Evolutionary conservation across 192 early-diverging fungal genomes (phyloP).

Genomic region (Cetraspora pellucida): DNA sequence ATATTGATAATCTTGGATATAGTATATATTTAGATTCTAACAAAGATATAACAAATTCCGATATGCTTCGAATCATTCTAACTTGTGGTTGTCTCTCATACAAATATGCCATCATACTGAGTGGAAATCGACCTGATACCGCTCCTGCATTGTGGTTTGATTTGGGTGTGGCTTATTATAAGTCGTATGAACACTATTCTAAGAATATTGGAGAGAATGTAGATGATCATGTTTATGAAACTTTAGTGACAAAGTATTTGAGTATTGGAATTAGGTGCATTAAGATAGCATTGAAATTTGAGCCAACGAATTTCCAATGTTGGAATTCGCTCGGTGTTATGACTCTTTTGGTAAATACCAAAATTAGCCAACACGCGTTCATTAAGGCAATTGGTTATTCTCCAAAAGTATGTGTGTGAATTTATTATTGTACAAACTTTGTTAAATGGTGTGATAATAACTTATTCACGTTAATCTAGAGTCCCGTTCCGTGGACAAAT

Average conservation of each 20-base stretch:
- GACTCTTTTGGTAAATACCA: conserved; percentile 45
- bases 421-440: not conserved
- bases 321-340: conserved; percentile 80
- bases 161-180: conserved; percentile 52
- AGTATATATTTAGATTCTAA: not conserved
- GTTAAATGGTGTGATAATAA: conserved; percentile 11
- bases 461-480: conserved; percentile 36
- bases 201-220: not conserved
- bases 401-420: conserved; percentile 50
- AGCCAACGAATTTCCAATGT: conserved; percentile 55
- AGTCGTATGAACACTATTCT: conserved; percentile 38
- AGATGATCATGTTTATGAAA: not conserved
- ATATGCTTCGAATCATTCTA: conserved; percentile 46
- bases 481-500: conserved; percentile 75
- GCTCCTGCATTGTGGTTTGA: conserved; percentile 57
- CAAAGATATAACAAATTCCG: not conserved
- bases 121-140: conserved; percentile 41
- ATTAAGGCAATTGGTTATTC: conserved; percentile 76
- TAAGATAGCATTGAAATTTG: conserved; percentile 63
- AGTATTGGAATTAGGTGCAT: conserved; percentile 48
- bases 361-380: conserved; percentile 82
- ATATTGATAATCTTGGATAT: conserved; percentile 36
- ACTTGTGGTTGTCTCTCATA: conserved; percentile 54
- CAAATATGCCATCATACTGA: conserved; percentile 53
- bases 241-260: conserved; percentile 26